Evolutionary conservation across 169 alveolate species (phyloP), one percentile per base, ranked within the genome.

Genomic region (Plasmodium falciparum): DNA sequence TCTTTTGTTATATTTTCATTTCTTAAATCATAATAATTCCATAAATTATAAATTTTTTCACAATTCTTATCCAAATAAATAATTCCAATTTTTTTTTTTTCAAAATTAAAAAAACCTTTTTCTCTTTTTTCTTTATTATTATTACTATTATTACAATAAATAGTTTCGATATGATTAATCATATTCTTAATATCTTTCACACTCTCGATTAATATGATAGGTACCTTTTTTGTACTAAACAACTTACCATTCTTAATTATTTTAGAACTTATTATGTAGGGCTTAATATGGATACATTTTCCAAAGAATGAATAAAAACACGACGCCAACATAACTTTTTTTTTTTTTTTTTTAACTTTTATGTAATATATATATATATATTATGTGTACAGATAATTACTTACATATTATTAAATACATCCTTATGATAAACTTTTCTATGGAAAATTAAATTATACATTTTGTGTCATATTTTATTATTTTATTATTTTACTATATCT

Each of bases 101-200:
- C 73, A 67, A 80, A 80, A 67, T 52, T 11, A 29, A 12, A 33
- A 54, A 15, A 71, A 26, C 54, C 67, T 33, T 11, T 66, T 45
- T 67, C 73, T 9, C 1, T 24, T 61, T 54, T 24, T 80, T 80
- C 73, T 17, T 43, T 39, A 11, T 61, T 69, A 45, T 24, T 24
- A 1, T 24, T 24, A 24, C 2, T 2, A 45, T 43, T 9, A 54
- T 69, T n/a, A 20, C 74, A 52, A 29, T 80, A 80, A 12, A 29
- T 67, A 72, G 59, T 67, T 22, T 80, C 90, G 26, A 80, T 61
- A 56, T 80, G 58, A 43, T 58, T 39, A 33, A 80, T 26, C 90
- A 80, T 80, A 50, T 80, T 59, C 65, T 80, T 80, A 29, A 80
- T 17, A 17, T 66, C 90, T 3, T 62, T 54, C 11, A 66, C 13